Percentiles rank a stretch among this genome's conserved stretches.
phyloP scores from a whole-genome alignment of 2,329 filamentous ascomycete species.

The Colletotrichum magnum region DNA sequence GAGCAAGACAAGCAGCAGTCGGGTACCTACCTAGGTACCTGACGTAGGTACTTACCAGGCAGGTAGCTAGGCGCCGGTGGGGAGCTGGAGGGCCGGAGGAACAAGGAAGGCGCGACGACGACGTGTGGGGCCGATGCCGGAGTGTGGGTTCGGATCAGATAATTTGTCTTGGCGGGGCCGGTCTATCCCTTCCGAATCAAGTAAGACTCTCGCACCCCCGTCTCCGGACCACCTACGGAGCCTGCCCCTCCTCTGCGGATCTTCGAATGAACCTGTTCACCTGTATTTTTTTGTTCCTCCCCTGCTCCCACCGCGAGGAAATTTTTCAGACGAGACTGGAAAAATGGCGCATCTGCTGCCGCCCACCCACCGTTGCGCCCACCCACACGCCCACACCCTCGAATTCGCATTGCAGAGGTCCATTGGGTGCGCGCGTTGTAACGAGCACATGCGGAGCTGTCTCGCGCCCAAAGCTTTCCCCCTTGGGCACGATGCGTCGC shows the following conservation, averaged over 20 bases:
- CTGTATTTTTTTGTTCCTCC: background rate
- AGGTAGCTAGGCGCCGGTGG: background rate
- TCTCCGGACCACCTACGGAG: constrained; percentile 1
- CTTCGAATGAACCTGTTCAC: constrained; percentile 19
- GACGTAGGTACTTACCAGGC: background rate
- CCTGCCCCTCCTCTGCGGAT: constrained; percentile 24
- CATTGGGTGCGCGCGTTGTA: constrained; percentile 15
- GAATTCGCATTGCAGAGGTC: constrained; percentile 19
- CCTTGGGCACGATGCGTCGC: background rate
- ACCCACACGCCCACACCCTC: constrained; percentile 33
- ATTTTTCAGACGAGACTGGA: background rate
- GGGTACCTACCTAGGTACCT: too few relatives aligned
- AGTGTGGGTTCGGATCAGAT: constrained; percentile 42
- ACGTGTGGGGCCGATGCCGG: constrained; percentile 33
- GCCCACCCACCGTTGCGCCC: constrained; percentile 21
- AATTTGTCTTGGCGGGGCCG: constrained; percentile 40
- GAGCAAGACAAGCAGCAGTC: too few relatives aligned
- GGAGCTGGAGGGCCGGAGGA: background rate
- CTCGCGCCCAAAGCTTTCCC: constrained; percentile 8
- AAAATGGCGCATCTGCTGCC: constrained; percentile 40
- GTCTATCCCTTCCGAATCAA: constrained; percentile 22
- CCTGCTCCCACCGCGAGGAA: background rate
- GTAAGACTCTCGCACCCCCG: background rate
- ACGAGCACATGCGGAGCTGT: background rate
- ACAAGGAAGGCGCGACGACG: constrained; percentile 8